Evolutionary conservation across 768 basidiomycete species (phyloP).

Genomic region (Pleurotus ostreatus): DNA sequence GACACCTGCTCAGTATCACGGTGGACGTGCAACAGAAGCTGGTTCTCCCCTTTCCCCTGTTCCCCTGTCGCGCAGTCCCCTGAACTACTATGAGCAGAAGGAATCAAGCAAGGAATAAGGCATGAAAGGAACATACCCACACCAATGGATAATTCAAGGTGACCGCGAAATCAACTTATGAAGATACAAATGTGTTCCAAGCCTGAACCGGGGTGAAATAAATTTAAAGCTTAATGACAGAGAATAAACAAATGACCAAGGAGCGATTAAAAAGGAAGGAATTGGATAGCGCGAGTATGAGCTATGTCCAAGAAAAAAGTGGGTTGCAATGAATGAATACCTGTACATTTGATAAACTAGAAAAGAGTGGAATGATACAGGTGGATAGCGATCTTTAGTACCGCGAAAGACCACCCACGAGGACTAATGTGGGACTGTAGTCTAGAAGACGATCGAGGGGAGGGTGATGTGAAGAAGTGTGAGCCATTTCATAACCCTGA

Average conservation of each 20-base stretch:
- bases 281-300: background rate
- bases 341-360: background rate
- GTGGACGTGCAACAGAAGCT: too few relatives aligned
- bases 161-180: background rate
- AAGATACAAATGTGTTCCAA: background rate
- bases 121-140: too few relatives aligned
- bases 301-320: background rate
- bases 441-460: background rate
- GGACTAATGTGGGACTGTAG: constrained; percentile 3
- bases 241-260: background rate
- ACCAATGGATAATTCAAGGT: background rate
- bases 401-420: background rate
- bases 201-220: too few relatives aligned
- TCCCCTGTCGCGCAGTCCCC: too few relatives aligned
- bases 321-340: background rate
- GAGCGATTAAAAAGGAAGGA: background rate
- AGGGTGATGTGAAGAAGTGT: background rate
- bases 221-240: background rate
- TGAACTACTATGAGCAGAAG: too few relatives aligned
- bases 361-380: background rate
- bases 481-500: constrained; percentile 4
- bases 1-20: too few relatives aligned
- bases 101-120: too few relatives aligned
- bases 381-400: background rate
- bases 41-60: too few relatives aligned